Evolutionary conservation across 352 stramenopile genomes (phyloP).

Genomic region (Phytophthora citrophthora): DNA sequence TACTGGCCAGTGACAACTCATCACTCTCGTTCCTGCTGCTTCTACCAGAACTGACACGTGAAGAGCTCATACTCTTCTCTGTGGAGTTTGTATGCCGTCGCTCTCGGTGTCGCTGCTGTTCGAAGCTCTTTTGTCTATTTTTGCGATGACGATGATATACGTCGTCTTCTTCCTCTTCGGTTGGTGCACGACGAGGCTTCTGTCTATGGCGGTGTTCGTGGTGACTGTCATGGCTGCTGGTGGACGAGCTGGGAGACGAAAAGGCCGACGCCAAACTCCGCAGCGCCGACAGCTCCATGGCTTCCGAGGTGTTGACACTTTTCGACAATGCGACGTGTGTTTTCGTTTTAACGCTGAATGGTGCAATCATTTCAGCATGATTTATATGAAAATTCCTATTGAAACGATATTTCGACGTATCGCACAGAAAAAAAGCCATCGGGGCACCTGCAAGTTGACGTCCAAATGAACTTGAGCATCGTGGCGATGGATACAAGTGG

Average conservation of each 20-base stretch:
- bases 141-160: slow-evolving; percentile 28
- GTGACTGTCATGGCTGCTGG: slow-evolving; percentile 24
- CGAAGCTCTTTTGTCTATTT: slow-evolving; percentile 23
- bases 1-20: slow-evolving; percentile 30
- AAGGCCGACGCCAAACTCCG: slow-evolving; percentile 13
- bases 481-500: slow-evolving; percentile 7
- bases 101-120: slow-evolving; percentile 14
- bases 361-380: slow-evolving; percentile 4
- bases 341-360: neutral
- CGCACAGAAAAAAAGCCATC: neutral
- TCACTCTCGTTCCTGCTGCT: slow-evolving; percentile 37
- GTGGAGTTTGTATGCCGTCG: slow-evolving; percentile 27
- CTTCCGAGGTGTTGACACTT: slow-evolving; percentile 10
- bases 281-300: slow-evolving; percentile 22
- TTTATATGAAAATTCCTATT: neutral
- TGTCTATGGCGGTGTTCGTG: slow-evolving; percentile 1
- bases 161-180: slow-evolving; percentile 13
- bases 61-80: slow-evolving; percentile 32
- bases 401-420: slow-evolving; percentile 1
- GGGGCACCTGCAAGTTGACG: neutral
- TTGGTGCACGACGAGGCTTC: neutral
- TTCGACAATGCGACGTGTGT: slow-evolving; percentile 28
- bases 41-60: slow-evolving; percentile 2
- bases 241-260: slow-evolving; percentile 31
- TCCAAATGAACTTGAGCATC: neutral